phyloP scores from a whole-genome alignment of 2,329 filamentous ascomycete genomes.

The Teratosphaeriaceae sp. region DNA sequence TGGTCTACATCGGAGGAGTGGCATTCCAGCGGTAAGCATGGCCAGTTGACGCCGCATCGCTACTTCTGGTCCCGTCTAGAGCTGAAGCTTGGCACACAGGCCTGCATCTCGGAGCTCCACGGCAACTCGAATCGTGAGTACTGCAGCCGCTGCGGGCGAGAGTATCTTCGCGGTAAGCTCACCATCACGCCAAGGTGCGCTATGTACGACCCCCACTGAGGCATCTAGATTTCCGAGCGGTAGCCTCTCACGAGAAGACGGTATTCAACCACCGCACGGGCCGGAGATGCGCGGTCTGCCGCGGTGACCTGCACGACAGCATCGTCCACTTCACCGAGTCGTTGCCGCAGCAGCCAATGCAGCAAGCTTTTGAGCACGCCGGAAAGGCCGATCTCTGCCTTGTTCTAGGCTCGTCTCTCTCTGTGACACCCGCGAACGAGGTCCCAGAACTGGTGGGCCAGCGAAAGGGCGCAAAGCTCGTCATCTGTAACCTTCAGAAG shows the following conservation, averaged over 20 bases:
- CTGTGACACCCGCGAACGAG: neutral
- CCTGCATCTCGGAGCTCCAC: neutral
- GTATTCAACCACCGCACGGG: neutral
- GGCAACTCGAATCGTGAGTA: neutral
- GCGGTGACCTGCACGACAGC: neutral
- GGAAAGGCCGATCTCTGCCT: neutral
- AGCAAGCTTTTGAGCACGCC: neutral
- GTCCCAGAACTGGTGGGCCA: neutral
- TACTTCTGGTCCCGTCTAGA: neutral
- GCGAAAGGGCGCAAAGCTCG: neutral
- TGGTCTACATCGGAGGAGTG: slow-evolving; percentile 1
- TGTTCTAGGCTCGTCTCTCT: neutral
- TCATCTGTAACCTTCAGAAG: slow-evolving; percentile 1
- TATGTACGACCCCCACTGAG: no score
- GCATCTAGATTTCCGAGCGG: neutral
- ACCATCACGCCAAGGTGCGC: no score
- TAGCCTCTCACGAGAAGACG: neutral
- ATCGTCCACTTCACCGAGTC: neutral
- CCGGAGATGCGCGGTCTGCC: neutral
- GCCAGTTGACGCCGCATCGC: no score
- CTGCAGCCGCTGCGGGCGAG: neutral
- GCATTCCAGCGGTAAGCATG: neutral
- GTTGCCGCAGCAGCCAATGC: neutral
- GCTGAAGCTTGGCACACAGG: neutral
- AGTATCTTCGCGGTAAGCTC: neutral